phyloP scores from a whole-genome alignment of 441 rosid genomes.

The Adansonia madagascariensis region DNA sequence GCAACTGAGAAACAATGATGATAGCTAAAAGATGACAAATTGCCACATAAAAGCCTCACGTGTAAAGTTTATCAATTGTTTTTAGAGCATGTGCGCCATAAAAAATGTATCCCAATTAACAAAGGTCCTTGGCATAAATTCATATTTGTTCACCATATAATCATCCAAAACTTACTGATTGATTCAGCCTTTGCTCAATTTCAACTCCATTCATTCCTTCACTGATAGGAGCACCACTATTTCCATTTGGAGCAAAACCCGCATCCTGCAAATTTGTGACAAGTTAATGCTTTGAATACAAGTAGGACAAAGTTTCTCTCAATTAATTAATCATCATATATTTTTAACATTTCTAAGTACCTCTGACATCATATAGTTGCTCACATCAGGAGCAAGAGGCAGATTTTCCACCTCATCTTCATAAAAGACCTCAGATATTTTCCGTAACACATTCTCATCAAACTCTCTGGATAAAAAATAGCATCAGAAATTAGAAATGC shows the following conservation, averaged over 20 bases:
- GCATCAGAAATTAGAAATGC: slow-evolving; percentile 24
- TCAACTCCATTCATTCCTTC: slow-evolving; percentile 89
- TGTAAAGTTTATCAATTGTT: neutral
- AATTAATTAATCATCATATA: neutral
- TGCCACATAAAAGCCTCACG: neutral
- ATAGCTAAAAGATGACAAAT: neutral
- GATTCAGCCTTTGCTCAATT: slow-evolving; percentile 71
- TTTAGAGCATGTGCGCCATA: neutral
- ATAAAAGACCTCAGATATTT: slow-evolving; percentile 72
- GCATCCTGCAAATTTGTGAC: slow-evolving; percentile 58
- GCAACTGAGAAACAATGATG: neutral
- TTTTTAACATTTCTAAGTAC: slow-evolving; percentile 38
- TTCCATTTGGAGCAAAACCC: slow-evolving; percentile 74
- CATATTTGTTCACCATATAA: neutral
- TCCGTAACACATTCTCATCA: slow-evolving; percentile 80
- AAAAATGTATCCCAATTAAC: slow-evolving; percentile 21
- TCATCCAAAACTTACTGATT: slow-evolving; percentile 48
- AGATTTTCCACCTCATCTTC: slow-evolving; percentile 80
- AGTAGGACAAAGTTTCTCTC: neutral
- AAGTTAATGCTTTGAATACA: neutral
- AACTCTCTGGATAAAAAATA: slow-evolving; percentile 65
- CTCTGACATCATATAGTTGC: slow-evolving; percentile 91
- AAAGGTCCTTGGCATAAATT: neutral
- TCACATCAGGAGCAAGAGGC: slow-evolving; percentile 87
- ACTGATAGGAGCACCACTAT: slow-evolving; percentile 47